phyloP scores from a whole-genome alignment of 2,329 filamentous ascomycete genomes.

The Aurifilum marmelostoma region DNA sequence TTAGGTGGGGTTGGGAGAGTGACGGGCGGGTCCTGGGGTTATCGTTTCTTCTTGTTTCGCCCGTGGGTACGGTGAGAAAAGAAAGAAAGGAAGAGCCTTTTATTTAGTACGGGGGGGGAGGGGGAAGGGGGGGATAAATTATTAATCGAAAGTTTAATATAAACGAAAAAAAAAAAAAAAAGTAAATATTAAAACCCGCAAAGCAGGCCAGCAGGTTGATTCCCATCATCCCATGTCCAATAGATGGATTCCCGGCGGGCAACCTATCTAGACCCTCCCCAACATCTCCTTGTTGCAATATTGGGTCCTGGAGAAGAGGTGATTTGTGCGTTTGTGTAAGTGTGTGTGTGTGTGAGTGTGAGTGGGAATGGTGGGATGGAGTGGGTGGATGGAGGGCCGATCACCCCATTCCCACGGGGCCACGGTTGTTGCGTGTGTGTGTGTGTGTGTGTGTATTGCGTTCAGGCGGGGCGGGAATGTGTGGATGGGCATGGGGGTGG shows the following conservation, averaged over 20 bases:
- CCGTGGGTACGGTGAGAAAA: constrained; percentile 18
- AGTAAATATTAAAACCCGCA: neutral
- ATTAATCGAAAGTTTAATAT: no score
- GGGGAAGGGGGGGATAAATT: neutral
- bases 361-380: neutral
- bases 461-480: constrained; percentile 1
- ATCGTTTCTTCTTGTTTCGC: neutral
- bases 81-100: neutral
- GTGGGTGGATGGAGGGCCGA: neutral
- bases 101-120: no score
- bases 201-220: neutral
- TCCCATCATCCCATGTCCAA: constrained; percentile 3
- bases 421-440: neutral
- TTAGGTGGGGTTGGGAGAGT: neutral
- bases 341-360: neutral
- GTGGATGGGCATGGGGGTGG: neutral
- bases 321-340: neutral
- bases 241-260: neutral
- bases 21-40: neutral
- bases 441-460: neutral
- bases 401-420: constrained; percentile 3
- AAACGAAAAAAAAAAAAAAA: no score
- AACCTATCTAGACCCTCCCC: neutral
- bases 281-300: neutral
- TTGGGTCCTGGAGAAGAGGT: neutral